These are phyloP conservation scores for Jatropha multifida DNA, from an alignment of 441 rosid species.

Conservation along the genomic window DNA sequence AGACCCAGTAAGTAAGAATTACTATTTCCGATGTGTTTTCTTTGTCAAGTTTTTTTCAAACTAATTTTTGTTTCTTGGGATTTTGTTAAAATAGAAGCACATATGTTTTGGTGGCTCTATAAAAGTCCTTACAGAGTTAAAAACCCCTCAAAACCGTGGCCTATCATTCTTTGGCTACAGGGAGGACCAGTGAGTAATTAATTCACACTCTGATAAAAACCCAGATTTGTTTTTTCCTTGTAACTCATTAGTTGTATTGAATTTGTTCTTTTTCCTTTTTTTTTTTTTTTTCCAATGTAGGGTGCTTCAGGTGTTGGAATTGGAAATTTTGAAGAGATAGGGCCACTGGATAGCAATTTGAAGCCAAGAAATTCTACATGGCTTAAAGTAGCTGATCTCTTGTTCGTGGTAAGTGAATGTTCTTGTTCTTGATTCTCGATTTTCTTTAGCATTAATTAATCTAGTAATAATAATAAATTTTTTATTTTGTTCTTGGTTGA, in stretches of 20 bases:
- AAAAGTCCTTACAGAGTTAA: slow-evolving; percentile 74
- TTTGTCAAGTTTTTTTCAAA: neutral
- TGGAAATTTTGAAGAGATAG: slow-evolving; percentile 83
- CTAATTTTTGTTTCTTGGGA: neutral
- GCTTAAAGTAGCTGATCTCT: slow-evolving; percentile 79
- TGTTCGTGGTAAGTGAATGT: slow-evolving; percentile 61
- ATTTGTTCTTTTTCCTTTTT: neutral
- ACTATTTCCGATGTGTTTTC: too few species aligned
- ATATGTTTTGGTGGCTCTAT: slow-evolving; percentile 96
- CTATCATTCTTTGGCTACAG: slow-evolving; percentile 85
- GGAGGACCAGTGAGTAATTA: slow-evolving; percentile 82
- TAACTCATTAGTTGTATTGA: neutral
- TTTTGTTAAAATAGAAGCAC: slow-evolving; percentile 54
- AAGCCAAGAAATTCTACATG: slow-evolving; percentile 82
- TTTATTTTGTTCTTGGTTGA: neutral
- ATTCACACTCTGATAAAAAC: neutral
- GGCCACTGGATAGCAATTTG: slow-evolving; percentile 62
- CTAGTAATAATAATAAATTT: neutral
- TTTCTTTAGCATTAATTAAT: neutral
- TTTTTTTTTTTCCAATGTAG: slow-evolving; percentile 26
- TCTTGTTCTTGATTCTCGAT: neutral
- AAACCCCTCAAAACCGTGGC: slow-evolving; percentile 81
- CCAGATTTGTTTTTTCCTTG: neutral
- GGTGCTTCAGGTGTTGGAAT: slow-evolving; percentile 92
- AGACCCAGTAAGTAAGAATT: slow-evolving; percentile 62